phyloP scores from a whole-genome alignment of 2,329 filamentous ascomycete genomes.

The Alternaria sp. region DNA sequence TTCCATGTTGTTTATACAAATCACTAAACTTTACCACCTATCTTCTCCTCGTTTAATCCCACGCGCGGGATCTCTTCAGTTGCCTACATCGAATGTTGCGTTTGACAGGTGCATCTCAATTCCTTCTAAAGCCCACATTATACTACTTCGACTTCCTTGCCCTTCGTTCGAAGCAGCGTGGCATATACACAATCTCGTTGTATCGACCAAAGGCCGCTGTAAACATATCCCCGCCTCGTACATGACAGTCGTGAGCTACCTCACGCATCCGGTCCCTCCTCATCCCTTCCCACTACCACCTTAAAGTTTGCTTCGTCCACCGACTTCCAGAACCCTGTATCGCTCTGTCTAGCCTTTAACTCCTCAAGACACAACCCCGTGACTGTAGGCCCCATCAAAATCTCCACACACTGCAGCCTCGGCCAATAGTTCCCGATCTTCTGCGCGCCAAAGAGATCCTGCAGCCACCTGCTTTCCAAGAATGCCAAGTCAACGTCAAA shows the following conservation, averaged over 20 bases:
- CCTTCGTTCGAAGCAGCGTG: background rate
- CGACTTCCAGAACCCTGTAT: background rate
- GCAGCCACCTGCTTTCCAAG: slow-evolving; percentile 9
- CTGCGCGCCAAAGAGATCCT: slow-evolving; percentile 10
- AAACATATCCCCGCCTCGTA: background rate
- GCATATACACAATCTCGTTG: background rate
- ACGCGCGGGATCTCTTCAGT: background rate
- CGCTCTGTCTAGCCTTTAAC: background rate
- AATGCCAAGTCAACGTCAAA: slow-evolving; percentile 16
- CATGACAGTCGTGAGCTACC: background rate
- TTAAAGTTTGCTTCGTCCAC: background rate
- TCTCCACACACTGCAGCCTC: slow-evolving; percentile 7
- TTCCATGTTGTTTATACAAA: background rate
- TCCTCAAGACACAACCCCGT: background rate
- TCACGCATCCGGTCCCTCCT: background rate
- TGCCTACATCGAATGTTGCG: background rate
- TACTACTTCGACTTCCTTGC: background rate
- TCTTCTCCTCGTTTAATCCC: background rate
- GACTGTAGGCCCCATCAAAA: slow-evolving; percentile 1
- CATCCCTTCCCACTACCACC: background rate
- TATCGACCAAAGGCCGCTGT: too few relatives aligned
- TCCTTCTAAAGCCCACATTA: background rate
- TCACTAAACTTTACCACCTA: background rate
- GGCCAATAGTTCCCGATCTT: background rate
- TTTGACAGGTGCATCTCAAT: background rate